Evolutionary conservation across 768 basidiomycete genomes (phyloP).

Genomic region (Rhodotorula babjevae): DNA sequence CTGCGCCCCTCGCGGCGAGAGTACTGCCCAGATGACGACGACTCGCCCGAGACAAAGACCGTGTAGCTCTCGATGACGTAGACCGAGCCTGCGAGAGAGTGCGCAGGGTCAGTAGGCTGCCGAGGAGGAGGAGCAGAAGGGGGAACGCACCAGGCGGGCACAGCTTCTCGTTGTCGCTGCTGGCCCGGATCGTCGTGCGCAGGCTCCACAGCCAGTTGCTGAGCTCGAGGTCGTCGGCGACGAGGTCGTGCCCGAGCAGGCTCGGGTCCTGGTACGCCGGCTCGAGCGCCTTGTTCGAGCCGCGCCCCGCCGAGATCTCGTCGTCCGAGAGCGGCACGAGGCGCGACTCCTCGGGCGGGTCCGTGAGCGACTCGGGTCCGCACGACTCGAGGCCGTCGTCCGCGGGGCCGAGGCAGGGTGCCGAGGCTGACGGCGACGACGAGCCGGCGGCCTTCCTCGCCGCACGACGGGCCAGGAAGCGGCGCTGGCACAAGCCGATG

Average conservation of each 20-base stretch:
- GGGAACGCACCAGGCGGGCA: conserved; percentile 44
- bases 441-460: conserved; percentile 3
- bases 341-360: conserved; percentile 26
- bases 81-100: conserved; percentile 7
- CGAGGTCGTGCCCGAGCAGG: conserved; percentile 7
- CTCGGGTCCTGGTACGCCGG: conserved; percentile 41
- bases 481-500: conserved; percentile 44
- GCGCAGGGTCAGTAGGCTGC: background rate
- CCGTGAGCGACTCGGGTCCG: conserved; percentile 8
- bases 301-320: conserved; percentile 38
- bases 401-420: background rate
- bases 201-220: conserved; percentile 47
- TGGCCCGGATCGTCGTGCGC: conserved; percentile 48
- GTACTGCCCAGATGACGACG: conserved; percentile 10
- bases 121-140: background rate
- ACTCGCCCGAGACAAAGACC: conserved; percentile 35
- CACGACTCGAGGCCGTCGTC: background rate
- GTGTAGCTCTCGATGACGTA: conserved; percentile 35
- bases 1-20: conserved; percentile 35
- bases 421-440: too few relatives aligned
- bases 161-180: conserved; percentile 49
- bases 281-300: conserved; percentile 41
- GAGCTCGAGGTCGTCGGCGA: conserved; percentile 38
- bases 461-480: conserved; percentile 28
- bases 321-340: conserved; percentile 30